These are phyloP conservation scores for Claviceps monticola DNA, from an alignment of 2,329 filamentous ascomycete genomes.

Conservation along the genomic window DNA sequence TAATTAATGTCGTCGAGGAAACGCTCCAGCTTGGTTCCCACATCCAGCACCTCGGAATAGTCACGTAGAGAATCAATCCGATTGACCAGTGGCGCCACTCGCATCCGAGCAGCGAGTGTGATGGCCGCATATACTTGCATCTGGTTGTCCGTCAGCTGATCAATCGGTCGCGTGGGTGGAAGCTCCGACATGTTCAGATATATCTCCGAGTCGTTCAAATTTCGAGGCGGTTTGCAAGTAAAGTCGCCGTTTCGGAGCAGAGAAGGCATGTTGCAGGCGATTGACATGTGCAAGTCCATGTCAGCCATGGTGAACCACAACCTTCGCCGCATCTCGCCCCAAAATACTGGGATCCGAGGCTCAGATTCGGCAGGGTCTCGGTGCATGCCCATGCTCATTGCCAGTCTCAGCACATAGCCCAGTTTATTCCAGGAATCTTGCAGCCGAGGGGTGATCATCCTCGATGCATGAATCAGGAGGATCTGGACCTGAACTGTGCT, in stretches of 20 bases:
- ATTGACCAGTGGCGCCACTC: slow-evolving; percentile 35
- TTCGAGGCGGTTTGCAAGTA: slow-evolving; percentile 37
- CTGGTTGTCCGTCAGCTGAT: slow-evolving; percentile 38
- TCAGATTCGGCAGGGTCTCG: slow-evolving; percentile 41
- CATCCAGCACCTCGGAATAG: slow-evolving; percentile 37
- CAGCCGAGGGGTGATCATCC: slow-evolving; percentile 36
- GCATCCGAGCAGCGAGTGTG: slow-evolving; percentile 34
- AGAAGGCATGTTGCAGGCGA: slow-evolving; percentile 37
- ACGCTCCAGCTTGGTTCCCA: slow-evolving; percentile 38
- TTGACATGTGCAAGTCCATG: slow-evolving; percentile 40
- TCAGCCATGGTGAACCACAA: slow-evolving; percentile 44
- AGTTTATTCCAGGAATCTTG: slow-evolving; percentile 41
- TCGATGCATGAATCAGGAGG: slow-evolving; percentile 36
- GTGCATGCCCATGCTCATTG: slow-evolving; percentile 46
- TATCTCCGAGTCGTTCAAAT: slow-evolving; percentile 38
- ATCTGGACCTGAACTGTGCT: slow-evolving; percentile 40
- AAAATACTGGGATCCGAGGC: slow-evolving; percentile 33
- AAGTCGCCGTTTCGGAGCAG: slow-evolving; percentile 39
- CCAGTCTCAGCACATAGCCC: slow-evolving; percentile 41
- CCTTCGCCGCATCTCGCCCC: slow-evolving; percentile 38
- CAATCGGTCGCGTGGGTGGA: slow-evolving; percentile 34
- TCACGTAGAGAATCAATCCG: slow-evolving; percentile 38
- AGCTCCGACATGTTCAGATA: slow-evolving; percentile 33
- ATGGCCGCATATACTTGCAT: slow-evolving; percentile 40
- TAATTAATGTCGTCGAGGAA: slow-evolving; percentile 41